Percentiles rank a stretch among this genome's conserved stretches.
Conservation (phyloP, 2,329 filamentous ascomycete genomes). For the Davidsoniella neocaledoniae region DNA sequence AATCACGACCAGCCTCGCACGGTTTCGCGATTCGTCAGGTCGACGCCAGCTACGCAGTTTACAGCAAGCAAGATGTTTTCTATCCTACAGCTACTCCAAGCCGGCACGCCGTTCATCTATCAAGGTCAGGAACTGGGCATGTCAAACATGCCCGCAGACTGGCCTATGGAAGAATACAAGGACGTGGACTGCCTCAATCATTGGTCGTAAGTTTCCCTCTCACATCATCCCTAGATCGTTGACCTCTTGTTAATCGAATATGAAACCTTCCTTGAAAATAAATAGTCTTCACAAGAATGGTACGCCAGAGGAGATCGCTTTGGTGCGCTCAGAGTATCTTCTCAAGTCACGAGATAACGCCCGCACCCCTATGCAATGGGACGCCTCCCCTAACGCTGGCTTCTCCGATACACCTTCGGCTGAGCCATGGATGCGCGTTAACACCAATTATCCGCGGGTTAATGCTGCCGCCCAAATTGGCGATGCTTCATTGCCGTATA, state of each 20-base stretch:
- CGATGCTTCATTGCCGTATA: constrained; percentile 34
- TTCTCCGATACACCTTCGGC: constrained; percentile 34
- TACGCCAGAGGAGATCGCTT: constrained; percentile 21
- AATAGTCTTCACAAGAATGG: constrained; percentile 23
- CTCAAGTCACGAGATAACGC: constrained; percentile 51
- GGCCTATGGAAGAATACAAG: constrained; percentile 49
- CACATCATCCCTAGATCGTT: background rate
- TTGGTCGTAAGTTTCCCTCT: constrained; percentile 24
- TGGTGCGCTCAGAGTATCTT: constrained; percentile 30
- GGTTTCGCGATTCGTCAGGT: constrained; percentile 37
- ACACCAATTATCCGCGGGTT: constrained; percentile 42
- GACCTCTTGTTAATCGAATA: background rate
- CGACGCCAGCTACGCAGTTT: constrained; percentile 30
- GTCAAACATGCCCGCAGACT: constrained; percentile 43
- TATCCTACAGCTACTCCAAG: constrained; percentile 37
- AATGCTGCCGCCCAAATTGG: constrained; percentile 41
- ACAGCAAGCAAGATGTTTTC: constrained; percentile 43
- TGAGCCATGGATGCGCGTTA: constrained; percentile 54
- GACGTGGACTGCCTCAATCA: constrained; percentile 45
- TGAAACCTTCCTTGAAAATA: background rate
- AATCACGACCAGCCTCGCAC: constrained; percentile 49
- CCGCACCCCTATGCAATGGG: constrained; percentile 58
- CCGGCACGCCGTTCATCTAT: constrained; percentile 50
- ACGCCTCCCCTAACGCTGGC: constrained; percentile 39
- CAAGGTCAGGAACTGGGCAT: constrained; percentile 55